Percentiles rank a stretch among this genome's conserved stretches.
phyloP scores from a whole-genome alignment of 306 rosid species.

The Pyrus communis region DNA sequence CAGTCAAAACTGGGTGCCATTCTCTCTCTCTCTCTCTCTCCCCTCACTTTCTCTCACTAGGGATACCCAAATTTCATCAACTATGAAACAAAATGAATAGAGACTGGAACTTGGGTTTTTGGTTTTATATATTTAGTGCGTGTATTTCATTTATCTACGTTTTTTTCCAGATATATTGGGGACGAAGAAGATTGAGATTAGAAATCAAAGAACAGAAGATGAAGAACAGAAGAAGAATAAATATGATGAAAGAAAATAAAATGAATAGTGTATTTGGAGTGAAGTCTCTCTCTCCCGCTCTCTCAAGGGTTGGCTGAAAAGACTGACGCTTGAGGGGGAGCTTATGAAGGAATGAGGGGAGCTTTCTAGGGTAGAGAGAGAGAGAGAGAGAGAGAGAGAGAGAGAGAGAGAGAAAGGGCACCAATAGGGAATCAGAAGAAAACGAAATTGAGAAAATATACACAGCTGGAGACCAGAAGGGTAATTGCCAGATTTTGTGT shows the following conservation, averaged over 20 bases:
- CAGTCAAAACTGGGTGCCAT: constrained; percentile 93
- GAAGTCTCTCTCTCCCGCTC: constrained; percentile 10
- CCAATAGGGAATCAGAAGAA: constrained; percentile 23
- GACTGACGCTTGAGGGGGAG: constrained; percentile 38
- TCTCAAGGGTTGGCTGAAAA: constrained; percentile 33
- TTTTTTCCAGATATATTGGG: background rate
- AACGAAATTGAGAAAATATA: constrained; percentile 21
- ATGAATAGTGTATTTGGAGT: constrained; percentile 4
- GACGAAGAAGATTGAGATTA: background rate
- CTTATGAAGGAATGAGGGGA: constrained; percentile 62
- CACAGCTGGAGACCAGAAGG: constrained; percentile 7
- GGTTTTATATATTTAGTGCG: background rate
- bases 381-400: constrained; percentile 15
- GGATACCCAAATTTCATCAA: background rate
- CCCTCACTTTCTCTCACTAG: background rate
- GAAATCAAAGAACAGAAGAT: background rate
- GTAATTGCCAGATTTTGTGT: constrained; percentile 28
- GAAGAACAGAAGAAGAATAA: constrained; percentile 6
- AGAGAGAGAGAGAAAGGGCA: constrained; percentile 1
- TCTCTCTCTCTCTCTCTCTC: background rate
- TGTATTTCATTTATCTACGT: background rate
- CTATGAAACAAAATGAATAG: background rate
- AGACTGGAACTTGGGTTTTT: background rate
- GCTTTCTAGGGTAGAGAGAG: constrained; percentile 56
- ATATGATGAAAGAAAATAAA: constrained; percentile 14